Percentiles rank a stretch among this genome's conserved stretches.
Conservation (phyloP, 2,329 filamentous ascomycete genomes). For the Falciphora oryzae region DNA sequence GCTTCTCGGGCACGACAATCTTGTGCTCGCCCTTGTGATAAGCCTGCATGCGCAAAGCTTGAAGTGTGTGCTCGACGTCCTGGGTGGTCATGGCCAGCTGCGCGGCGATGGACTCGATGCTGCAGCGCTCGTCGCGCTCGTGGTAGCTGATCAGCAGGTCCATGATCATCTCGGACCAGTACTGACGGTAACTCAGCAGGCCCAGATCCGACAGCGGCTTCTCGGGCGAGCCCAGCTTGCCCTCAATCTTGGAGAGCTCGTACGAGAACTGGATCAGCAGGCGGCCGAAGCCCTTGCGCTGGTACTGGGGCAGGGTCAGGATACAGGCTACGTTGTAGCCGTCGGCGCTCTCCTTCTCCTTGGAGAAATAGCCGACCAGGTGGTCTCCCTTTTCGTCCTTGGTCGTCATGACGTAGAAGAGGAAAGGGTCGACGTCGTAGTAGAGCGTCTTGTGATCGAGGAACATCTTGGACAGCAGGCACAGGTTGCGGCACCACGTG, state of each 20-base stretch:
- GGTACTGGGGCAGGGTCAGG: constrained; percentile 90
- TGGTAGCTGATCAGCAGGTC: constrained; percentile 74
- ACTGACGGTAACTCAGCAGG: constrained; percentile 88
- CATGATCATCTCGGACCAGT: constrained; percentile 94
- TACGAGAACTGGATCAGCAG: constrained; percentile 97
- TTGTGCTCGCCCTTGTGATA: constrained; percentile 97
- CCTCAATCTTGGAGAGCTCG: constrained; percentile 90
- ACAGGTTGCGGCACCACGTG: constrained; percentile 95
- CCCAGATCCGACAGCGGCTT: constrained; percentile 94
- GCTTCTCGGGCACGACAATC: constrained; percentile 81
- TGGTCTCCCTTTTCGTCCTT: constrained; percentile 87
- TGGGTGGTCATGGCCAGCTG: constrained; percentile 91
- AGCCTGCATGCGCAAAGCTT: constrained; percentile 89
- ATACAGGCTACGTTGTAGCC: constrained; percentile 99
- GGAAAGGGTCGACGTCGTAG: constrained; percentile 98
- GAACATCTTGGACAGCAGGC: constrained; percentile 91
- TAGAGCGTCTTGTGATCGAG: constrained; percentile 97
- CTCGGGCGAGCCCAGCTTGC: constrained; percentile 90
- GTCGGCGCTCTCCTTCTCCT: constrained; percentile 95
- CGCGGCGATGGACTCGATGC: constrained; percentile 77
- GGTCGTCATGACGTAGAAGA: constrained; percentile 97
- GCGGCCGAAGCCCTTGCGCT: constrained; percentile 88
- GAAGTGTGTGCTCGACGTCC: constrained; percentile 90
- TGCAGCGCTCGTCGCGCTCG: constrained; percentile 64
- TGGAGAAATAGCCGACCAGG: constrained; percentile 98